phyloP scores from a whole-genome alignment of 78 protist species.

The Anaeramoeba flamelloides region DNA sequence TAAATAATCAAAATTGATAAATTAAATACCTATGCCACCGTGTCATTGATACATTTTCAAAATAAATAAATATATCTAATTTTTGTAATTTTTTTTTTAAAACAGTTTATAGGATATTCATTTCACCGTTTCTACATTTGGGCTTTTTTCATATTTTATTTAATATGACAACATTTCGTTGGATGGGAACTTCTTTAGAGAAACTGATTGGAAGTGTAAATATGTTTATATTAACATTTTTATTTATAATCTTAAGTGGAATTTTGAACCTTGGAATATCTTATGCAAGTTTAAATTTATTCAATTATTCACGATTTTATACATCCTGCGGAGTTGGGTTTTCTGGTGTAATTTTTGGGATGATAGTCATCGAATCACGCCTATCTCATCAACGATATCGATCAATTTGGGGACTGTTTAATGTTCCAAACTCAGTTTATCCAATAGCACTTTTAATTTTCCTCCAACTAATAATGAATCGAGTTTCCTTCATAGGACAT shows the following conservation, averaged over 20 bases:
- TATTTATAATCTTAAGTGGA: background rate
- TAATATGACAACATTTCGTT: background rate
- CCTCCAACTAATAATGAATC: conserved; percentile 9
- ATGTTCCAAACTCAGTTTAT: conserved; percentile 4
- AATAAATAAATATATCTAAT: too few species aligned
- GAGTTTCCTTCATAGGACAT: conserved; percentile 19
- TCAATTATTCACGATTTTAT: background rate
- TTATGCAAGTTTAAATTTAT: background rate
- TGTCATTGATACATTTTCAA: too few species aligned
- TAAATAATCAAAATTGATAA: too few species aligned
- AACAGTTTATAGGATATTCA: conserved; percentile 6
- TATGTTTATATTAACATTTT: background rate
- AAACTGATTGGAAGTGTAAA: background rate
- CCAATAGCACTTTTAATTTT: conserved; percentile 3
- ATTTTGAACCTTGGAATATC: background rate
- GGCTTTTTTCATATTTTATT: conserved; percentile 10
- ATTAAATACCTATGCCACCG: too few species aligned
- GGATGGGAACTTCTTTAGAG: background rate
- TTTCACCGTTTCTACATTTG: background rate
- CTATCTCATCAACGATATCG: background rate
- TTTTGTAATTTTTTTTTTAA: too few species aligned
- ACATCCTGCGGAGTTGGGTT: conserved; percentile 10
- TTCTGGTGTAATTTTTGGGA: conserved; percentile 14
- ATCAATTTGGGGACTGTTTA: conserved; percentile 7
- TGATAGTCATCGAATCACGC: conserved; percentile 6